Percentiles rank a stretch among this genome's conserved stretches.
phyloP scores from a whole-genome alignment of 768 basidiomycete genomes.

The Cantharellus cinnabarinus region DNA sequence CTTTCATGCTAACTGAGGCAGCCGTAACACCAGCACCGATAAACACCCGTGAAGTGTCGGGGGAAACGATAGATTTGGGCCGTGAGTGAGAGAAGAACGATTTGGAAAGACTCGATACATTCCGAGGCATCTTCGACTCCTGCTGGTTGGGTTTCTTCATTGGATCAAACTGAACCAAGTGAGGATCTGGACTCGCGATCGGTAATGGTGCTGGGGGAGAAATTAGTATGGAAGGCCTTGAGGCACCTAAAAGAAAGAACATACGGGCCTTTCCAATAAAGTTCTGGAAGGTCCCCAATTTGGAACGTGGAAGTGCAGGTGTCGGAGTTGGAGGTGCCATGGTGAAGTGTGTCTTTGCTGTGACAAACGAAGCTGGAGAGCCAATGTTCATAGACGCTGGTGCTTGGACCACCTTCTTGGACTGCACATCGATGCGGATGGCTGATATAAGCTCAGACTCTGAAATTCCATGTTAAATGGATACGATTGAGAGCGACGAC shows the following conservation, averaged over 20 bases:
- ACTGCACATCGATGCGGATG: not conserved
- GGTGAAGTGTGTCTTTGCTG: not conserved
- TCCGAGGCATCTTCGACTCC: not conserved
- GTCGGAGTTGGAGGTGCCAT: not conserved
- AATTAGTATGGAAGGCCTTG: not conserved
- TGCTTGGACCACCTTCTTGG: not conserved
- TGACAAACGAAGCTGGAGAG: not conserved
- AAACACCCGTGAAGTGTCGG: not conserved
- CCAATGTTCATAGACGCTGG: not conserved
- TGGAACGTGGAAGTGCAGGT: not conserved
- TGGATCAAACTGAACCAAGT: not conserved
- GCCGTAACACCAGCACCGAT: too few species aligned
- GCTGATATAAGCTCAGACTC: conserved; percentile 1
- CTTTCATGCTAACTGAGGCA: too few species aligned
- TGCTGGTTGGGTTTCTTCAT: not conserved
- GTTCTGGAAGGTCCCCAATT: not conserved
- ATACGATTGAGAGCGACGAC: not conserved
- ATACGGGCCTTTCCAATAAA: not conserved
- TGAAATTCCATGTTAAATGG: conserved; percentile 15
- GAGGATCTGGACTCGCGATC: not conserved
- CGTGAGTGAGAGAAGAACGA: not conserved
- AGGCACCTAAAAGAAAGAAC: not conserved
- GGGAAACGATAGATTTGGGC: not conserved
- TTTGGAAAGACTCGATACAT: not conserved
- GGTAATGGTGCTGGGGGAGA: not conserved